Evolutionary conservation across 129 eudicot genomes (phyloP), one percentile per base, ranked within the genome.

Genomic region (Flaveria ramosissima): DNA sequence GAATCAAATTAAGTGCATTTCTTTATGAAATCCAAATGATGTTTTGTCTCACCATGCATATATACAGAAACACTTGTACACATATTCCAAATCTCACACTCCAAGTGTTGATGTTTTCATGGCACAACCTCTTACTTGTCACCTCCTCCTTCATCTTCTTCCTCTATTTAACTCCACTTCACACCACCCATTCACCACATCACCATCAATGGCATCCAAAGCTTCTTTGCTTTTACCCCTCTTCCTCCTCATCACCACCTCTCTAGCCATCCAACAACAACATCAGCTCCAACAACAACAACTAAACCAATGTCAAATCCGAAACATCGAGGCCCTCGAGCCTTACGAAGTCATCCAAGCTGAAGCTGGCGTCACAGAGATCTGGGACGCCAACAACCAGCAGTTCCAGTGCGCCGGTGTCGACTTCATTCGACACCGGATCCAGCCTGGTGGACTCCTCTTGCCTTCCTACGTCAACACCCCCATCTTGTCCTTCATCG

Each of bases 341-440:
- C 96, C 98, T 7, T 32, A 55, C 19, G 19, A 60, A 12, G 68
- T 76, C 0, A 0, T 92, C 78, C 60, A 80, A 48, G 75, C 96
- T 4, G 98, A 92, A 78, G 96, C 90, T 7, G 98, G 96, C 2
- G 74, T 61, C 1, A 80, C 92, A 1, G 92, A 92, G 83, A 77
- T 83, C 20, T 92, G 92, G 92, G 86, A 89, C 67, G 43, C 72
- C 15, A 53, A 65, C 15, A 39, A 76, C 64, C 73, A 88, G 11
- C 84, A 84, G 74, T 86, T 91, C 83, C 80, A 71, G 59, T 91
- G 97, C 42, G 89, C 97, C 59, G 93, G 93, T 41, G 93, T 81
- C 0, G 71, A 87, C 11, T 74, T 84, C 43, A 19, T 82, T 19
- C 82, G 93, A 53, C 87, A 81, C 75, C 11, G 65, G 20, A 79